Base-by-base conservation (phyloP, 2,329 filamentous ascomycete species). In the Penicillium italicum region DNA sequence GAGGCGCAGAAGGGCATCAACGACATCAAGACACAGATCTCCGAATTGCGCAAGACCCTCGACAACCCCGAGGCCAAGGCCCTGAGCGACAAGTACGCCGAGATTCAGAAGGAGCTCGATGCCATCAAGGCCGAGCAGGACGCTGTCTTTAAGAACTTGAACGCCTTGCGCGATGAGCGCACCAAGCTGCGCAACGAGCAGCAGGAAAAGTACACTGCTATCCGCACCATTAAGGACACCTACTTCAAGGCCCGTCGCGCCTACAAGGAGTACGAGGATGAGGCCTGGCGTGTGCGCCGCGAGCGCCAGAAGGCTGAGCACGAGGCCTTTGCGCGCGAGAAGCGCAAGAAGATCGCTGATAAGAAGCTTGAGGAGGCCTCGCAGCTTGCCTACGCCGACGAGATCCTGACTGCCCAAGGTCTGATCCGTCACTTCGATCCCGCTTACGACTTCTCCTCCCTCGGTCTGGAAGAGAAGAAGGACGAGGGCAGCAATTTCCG, bases 361-460 rank as follows among this genome's bases (percentile, higher is more conserved):
- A 80, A 81, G 69, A 79, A 79, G 67, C 70, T 80, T 28, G 78
- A 80, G 65, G 78, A 80, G 65, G 78, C 73, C 55, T 76, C 72
- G 30, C 87, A 90, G 67, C 91, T 88, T 16, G 94, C 94, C 50
- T 99, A 91, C 80, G 82, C 90, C 44, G 91, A 97, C 66, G 91
- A 99, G 79, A 96, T 99, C 69, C 84, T 91, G 67, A 88, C 88
- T 50, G 90, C 91, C 60, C 90, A 94, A 78, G 89, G 86, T 72
- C 82, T 99, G 43, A 89, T 97, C 66, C 86, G 87, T 65, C 93
- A 93, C 82, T 93, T 97, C 65, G 92, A 97, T 74, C 93, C 93
- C 2, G 83, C 72, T 82, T 71, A 90, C 88, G 76, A 90, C 88
- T 78, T 83, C 75, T 31, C 83, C 80, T 57, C 83, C 83, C 59